Base-by-base conservation (phyloP, 805 yeast genomes). In the Schizosaccharomyces lindneri region DNA sequence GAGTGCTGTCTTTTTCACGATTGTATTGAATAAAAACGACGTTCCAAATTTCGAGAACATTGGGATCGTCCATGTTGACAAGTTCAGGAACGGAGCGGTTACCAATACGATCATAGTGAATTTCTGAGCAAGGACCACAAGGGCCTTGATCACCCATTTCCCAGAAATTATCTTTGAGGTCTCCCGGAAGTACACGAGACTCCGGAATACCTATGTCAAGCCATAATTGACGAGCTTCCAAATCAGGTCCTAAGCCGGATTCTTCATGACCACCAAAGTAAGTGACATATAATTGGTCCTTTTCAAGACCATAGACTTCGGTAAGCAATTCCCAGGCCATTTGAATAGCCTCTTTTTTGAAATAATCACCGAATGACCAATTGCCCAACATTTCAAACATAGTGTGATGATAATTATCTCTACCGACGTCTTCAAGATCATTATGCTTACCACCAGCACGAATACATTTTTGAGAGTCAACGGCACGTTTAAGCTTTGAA, bases 111-210 rank as follows among this genome's bases (percentile, higher is more conserved):
- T 93, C 99, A 73, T 87, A 93, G 73, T 93, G 99, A 67, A 93
- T 80, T 74, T 93, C 99, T 29, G 95, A 85, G 75, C 98, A 94
- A 61, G 99, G 99, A 65, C 99, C 99, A 77, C 99, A 93, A 60
- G 99, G 99, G 66, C 99, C 99, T 76, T 90, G 97, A 70, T 94
- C 99, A 68, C 99, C 99, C 99, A 93, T 93, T 77, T 93, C 99
- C 99, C 99, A 93, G 74, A 93, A 93, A 75, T 93, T 93, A 72
- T 93, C 99, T 70, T 82, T 76, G 62, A 83, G 85, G 66, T 82
- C 76, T 63, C 99, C 99, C 24, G 96, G 95, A 66, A 93, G 76
- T 67, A 93, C 90, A 71, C 88, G 97, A 71, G 83, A 89, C 67
- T 87, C 95, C 43, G 83, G 78, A 62, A 90, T 94, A 67, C 99